These are phyloP conservation scores for Jimgerdemannia flammicorona DNA, from an alignment of 192 early-diverging fungal genomes.

Conservation along the genomic window DNA sequence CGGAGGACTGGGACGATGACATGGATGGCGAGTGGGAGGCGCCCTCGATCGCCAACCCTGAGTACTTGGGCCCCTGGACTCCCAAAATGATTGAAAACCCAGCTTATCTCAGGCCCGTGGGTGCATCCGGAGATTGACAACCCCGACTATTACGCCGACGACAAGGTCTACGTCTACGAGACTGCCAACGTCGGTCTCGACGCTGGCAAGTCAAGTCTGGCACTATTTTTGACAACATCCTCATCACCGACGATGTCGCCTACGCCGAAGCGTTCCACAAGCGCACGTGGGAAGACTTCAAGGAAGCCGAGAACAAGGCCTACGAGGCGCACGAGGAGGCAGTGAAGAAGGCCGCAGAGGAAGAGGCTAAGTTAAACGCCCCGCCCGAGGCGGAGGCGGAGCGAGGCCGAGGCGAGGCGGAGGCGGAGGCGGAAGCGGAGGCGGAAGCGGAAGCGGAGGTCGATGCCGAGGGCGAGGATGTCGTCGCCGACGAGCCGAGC, in stretches of 20 bases:
- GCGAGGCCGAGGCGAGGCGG: conserved; percentile 6
- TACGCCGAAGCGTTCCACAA: conserved; percentile 75
- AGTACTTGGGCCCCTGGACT: conserved; percentile 83
- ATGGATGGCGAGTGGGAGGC: conserved; percentile 97
- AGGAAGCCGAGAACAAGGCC: conserved; percentile 61
- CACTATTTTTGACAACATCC: conserved; percentile 92
- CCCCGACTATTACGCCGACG: conserved; percentile 89
- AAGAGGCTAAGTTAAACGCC: conserved; percentile 12
- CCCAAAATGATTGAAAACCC: conserved; percentile 85
- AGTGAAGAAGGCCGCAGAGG: conserved; percentile 16
- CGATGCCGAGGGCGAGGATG: background rate
- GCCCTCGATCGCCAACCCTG: conserved; percentile 82
- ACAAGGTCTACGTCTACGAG: conserved; percentile 78
- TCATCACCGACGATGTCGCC: conserved; percentile 78
- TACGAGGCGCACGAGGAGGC: conserved; percentile 56
- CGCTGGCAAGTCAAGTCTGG: conserved; percentile 92
- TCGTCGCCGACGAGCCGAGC: background rate
- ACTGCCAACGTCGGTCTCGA: conserved; percentile 89
- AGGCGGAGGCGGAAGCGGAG: background rate
- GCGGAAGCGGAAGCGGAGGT: background rate
- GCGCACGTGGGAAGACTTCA: conserved; percentile 60
- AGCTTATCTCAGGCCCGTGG: conserved; percentile 94
- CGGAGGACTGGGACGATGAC: conserved; percentile 93
- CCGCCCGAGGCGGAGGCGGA: conserved; percentile 23
- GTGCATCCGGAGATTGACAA: conserved; percentile 82